Conservation (phyloP, 1,139 yeast species). For the Eremothecium coryli region DNA sequence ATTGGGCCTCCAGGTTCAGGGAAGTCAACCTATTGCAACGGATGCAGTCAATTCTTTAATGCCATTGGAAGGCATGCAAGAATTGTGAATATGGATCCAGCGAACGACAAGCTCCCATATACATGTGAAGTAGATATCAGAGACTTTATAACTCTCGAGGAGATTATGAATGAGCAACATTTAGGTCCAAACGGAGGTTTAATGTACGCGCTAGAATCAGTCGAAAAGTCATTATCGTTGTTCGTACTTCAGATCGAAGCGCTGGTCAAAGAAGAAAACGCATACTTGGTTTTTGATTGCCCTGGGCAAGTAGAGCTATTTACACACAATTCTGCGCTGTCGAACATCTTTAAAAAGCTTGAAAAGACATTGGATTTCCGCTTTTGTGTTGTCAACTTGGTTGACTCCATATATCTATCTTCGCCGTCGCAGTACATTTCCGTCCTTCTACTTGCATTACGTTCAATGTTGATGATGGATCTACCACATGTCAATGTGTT, state of each 20-base stretch:
- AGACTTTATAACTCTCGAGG: conserved; percentile 79
- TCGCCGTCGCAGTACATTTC: conserved; percentile 91
- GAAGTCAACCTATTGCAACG: conserved; percentile 88
- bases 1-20: conserved; percentile 99
- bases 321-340: conserved; percentile 80
- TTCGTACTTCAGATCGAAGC: conserved; percentile 51
- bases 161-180: conserved; percentile 73
- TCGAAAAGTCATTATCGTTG: conserved; percentile 46
- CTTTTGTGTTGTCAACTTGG: conserved; percentile 75
- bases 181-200: conserved; percentile 95
- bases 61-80: conserved; percentile 88
- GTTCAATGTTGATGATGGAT: conserved; percentile 90
- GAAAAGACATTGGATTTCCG: conserved; percentile 62
- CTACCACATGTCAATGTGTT: conserved; percentile 89
- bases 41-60: conserved; percentile 81
- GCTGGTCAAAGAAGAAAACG: conserved; percentile 49
- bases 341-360: conserved; percentile 59
- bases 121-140: conserved; percentile 82
- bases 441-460: conserved; percentile 63
- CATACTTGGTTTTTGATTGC: conserved; percentile 83
- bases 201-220: conserved; percentile 75
- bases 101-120: conserved; percentile 76
- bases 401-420: conserved; percentile 78
- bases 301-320: conserved; percentile 97
- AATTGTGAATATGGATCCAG: conserved; percentile 85